These are phyloP conservation scores for Sonneratia alba DNA, from an alignment of 345 rosid genomes.

Conservation along the genomic window DNA sequence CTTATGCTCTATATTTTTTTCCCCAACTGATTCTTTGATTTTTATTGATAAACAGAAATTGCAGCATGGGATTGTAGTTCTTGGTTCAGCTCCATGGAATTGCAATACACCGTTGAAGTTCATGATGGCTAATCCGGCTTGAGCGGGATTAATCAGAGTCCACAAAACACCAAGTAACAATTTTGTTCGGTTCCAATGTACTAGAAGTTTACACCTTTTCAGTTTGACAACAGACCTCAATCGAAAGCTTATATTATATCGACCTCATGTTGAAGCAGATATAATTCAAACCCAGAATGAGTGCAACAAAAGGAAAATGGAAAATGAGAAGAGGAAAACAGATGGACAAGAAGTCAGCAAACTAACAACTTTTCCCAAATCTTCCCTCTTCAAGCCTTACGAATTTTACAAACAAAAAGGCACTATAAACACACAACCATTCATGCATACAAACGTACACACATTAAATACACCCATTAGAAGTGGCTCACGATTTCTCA, in stretches of 20 bases:
- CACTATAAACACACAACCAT: neutral
- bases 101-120: too few relatives aligned
- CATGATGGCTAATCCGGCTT: too few relatives aligned
- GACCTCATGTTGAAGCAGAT: neutral
- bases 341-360: neutral
- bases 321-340: neutral
- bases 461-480: slow-evolving; percentile 20
- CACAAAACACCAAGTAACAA: too few relatives aligned
- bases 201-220: too few relatives aligned
- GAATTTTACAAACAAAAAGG: neutral
- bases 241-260: too few relatives aligned
- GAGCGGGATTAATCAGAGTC: too few relatives aligned
- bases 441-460: neutral
- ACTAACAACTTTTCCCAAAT: neutral
- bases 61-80: neutral
- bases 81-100: neutral
- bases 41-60: too few relatives aligned
- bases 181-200: too few relatives aligned
- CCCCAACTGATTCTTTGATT: too few relatives aligned
- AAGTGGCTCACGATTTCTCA: slow-evolving; percentile 24
- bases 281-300: neutral
- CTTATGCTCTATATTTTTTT: too few relatives aligned
- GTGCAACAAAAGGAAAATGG: neutral
- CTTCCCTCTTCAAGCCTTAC: neutral
- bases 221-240: too few relatives aligned